Evolutionary conservation across 2,329 filamentous ascomycete species (phyloP).

Genomic region (Triangularia verruculosa): DNA sequence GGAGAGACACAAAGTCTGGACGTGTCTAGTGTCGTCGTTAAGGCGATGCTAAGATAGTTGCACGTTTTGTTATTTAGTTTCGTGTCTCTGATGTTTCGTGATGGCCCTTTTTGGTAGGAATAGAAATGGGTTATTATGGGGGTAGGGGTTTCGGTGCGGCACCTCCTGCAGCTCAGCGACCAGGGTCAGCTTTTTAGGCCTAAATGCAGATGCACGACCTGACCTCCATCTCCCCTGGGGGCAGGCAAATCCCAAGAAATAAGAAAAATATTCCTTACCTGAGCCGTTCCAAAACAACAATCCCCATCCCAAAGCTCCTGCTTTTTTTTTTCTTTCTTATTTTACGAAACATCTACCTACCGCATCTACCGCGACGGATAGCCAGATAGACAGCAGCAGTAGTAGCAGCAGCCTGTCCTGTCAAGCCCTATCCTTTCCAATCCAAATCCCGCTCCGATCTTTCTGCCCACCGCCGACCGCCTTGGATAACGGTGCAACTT

Average conservation of each 20-base stretch:
- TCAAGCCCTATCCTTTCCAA: background rate
- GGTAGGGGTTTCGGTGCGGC: slow-evolving; percentile 21
- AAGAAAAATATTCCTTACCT: slow-evolving; percentile 16
- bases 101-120: no score
- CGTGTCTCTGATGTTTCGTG: background rate
- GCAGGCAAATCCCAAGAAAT: slow-evolving; percentile 19
- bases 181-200: slow-evolving; percentile 26
- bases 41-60: background rate
- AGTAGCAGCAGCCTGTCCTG: no score
- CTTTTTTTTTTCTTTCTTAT: background rate
- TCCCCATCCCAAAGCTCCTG: slow-evolving; percentile 9
- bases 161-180: slow-evolving; percentile 24
- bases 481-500: background rate
- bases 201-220: slow-evolving; percentile 24
- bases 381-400: no score
- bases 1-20: background rate
- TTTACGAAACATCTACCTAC: no score
- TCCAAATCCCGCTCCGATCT: background rate
- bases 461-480: background rate
- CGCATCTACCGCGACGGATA: no score
- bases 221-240: background rate
- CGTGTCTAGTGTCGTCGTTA: background rate
- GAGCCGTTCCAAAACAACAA: slow-evolving; percentile 5
- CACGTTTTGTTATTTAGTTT: background rate
- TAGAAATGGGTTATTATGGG: background rate